These are phyloP conservation scores for Tephrocybe sp. DNA, from an alignment of 768 basidiomycete genomes.

Conservation along the genomic window DNA sequence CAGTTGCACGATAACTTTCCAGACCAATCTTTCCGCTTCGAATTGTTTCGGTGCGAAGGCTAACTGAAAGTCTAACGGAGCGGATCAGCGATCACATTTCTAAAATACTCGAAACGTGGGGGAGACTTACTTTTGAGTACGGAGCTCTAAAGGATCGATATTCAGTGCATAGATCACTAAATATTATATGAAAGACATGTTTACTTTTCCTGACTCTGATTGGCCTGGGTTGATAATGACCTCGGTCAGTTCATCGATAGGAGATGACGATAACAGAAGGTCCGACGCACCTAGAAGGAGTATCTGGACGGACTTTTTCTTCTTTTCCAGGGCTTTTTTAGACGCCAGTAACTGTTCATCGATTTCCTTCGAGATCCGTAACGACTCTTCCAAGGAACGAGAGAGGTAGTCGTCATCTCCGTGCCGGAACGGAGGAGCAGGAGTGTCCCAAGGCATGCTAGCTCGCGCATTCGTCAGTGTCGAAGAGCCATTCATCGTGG, in stretches of 20 bases:
- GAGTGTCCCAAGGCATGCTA: conserved; percentile 4
- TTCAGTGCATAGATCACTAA: too few relatives aligned
- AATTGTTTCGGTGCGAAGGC: conserved; percentile 63
- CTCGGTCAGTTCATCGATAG: background rate
- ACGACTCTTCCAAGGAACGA: conserved; percentile 38
- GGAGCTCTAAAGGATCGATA: conserved; percentile 35
- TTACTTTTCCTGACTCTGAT: conserved; percentile 57
- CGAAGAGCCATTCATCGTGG: background rate
- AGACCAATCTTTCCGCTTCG: conserved; percentile 51
- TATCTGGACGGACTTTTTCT: conserved; percentile 51
- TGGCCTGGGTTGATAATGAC: conserved; percentile 37
- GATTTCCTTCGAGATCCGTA: conserved; percentile 43
- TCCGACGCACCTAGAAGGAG: conserved; percentile 43
- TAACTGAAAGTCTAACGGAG: conserved; percentile 58
- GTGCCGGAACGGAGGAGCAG: conserved; percentile 5
- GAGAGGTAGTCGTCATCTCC: background rate
- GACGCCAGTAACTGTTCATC: conserved; percentile 44
- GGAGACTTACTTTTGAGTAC: conserved; percentile 41
- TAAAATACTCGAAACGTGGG: background rate
- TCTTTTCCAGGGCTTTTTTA: conserved; percentile 45
- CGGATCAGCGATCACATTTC: background rate
- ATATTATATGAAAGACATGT: background rate
- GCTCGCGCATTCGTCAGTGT: background rate
- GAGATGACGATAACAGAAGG: background rate
- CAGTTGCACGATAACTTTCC: conserved; percentile 66